Percentiles rank a stretch among this genome's conserved stretches.
These are phyloP conservation scores for Mimosa bimucronata DNA, from an alignment of 306 rosid genomes.

Conservation along the genomic window DNA sequence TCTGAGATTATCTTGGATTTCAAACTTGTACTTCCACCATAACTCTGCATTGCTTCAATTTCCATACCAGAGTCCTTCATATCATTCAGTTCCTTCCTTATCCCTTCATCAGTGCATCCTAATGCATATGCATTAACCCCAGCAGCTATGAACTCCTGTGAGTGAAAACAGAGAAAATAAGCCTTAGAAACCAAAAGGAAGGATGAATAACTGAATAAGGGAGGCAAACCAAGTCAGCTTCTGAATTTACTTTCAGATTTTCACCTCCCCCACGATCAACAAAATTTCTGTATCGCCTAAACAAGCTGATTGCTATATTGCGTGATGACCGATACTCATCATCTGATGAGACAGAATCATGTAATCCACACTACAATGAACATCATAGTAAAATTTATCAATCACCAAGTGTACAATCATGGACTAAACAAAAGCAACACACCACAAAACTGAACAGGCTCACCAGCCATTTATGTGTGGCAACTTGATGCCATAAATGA, in stretches of 20 bases:
- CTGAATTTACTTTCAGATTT: constrained; percentile 77
- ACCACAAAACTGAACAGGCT: constrained; percentile 34
- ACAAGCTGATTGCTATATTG: constrained; percentile 92
- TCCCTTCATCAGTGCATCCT: constrained; percentile 95
- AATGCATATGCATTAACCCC: constrained; percentile 98
- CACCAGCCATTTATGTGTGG: constrained; percentile 78
- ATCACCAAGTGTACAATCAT: constrained; percentile 19
- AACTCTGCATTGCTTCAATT: constrained; percentile 80
- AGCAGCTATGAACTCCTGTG: constrained; percentile 90
- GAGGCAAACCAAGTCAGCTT: constrained; percentile 32
- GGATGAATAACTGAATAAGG: constrained; percentile 6
- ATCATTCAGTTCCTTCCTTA: constrained; percentile 81
- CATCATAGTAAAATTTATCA: constrained; percentile 31
- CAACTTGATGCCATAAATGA: constrained; percentile 51
- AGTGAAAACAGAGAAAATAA: constrained; percentile 27
- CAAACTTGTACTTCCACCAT: constrained; percentile 86
- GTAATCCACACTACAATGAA: constrained; percentile 61
- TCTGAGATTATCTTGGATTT: constrained; percentile 76
- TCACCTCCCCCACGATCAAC: constrained; percentile 92
- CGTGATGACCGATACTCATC: constrained; percentile 93
- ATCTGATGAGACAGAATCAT: constrained; percentile 68
- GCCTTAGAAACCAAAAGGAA: constrained; percentile 14
- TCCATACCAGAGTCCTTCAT: constrained; percentile 76
- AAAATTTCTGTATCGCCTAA: constrained; percentile 78
- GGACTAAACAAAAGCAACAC: background rate